Conservation (phyloP, 83 land plant species). For the Diphasiastrum complanatum region DNA sequence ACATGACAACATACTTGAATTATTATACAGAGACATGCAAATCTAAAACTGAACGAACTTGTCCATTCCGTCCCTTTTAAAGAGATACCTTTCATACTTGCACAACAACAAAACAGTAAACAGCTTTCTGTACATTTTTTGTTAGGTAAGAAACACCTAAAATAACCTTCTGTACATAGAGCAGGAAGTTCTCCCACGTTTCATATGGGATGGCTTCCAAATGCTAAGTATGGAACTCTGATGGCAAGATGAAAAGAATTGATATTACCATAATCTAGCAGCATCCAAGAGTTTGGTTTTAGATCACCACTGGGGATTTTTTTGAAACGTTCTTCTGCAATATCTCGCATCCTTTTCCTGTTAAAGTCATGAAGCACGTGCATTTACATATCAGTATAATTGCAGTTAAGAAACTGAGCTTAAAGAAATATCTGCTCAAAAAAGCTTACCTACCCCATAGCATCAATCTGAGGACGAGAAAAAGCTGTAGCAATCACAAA, state of each 20-base stretch:
- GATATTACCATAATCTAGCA: conserved; percentile 80
- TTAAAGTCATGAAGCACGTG: background rate
- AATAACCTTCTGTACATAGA: no score
- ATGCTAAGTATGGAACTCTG: no score
- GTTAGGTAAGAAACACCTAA: no score
- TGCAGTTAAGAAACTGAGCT: background rate
- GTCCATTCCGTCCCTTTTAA: no score
- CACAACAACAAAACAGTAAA: no score
- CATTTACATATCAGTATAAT: background rate
- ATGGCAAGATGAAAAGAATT: background rate
- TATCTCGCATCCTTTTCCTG: conserved; percentile 76
- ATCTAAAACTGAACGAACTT: no score
- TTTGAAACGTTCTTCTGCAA: conserved; percentile 61
- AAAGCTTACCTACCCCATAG: conserved; percentile 57
- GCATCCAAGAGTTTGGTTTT: conserved; percentile 89
- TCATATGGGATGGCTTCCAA: no score
- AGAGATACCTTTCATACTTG: no score
- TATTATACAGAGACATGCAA: no score
- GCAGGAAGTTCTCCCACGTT: no score
- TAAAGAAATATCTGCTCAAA: conserved; percentile 9
- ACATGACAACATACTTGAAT: no score
- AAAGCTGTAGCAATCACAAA: conserved; percentile 88
- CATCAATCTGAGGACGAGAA: conserved; percentile 83
- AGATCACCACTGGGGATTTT: conserved; percentile 56
- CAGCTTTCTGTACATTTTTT: no score